These are phyloP conservation scores for Ambrosiella xylebori DNA, from an alignment of 2,329 filamentous ascomycete genomes.

Conservation along the genomic window DNA sequence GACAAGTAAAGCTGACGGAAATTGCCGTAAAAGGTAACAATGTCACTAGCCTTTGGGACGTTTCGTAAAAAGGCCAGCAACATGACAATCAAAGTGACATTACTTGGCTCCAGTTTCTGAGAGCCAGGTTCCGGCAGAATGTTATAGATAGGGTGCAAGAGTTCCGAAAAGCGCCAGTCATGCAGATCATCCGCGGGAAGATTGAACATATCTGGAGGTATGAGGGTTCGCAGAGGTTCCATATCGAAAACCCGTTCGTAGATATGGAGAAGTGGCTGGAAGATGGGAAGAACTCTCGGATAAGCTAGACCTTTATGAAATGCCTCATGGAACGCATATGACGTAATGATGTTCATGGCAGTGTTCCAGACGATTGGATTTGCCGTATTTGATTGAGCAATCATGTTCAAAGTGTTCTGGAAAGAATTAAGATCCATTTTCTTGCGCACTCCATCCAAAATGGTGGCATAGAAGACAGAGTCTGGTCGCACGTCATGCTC, in stretches of 20 bases:
- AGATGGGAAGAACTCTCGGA: slow-evolving; percentile 23
- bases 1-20: slow-evolving; percentile 28
- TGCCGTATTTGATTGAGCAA: slow-evolving; percentile 1
- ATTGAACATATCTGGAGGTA: slow-evolving; percentile 15
- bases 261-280: slow-evolving; percentile 30
- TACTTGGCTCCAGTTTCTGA: slow-evolving; percentile 21
- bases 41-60: slow-evolving; percentile 23
- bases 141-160: slow-evolving; percentile 6
- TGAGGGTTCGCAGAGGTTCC: slow-evolving; percentile 26
- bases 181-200: slow-evolving; percentile 11
- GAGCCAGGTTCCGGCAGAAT: background rate
- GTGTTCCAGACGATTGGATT: slow-evolving; percentile 22
- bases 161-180: slow-evolving; percentile 11
- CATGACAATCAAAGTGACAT: slow-evolving; percentile 29
- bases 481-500: slow-evolving; percentile 45
- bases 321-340: slow-evolving; percentile 26
- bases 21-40: slow-evolving; percentile 29
- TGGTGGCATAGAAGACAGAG: slow-evolving; percentile 45
- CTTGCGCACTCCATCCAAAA: slow-evolving; percentile 54
- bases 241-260: slow-evolving; percentile 33
- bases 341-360: slow-evolving; percentile 32
- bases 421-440: slow-evolving; percentile 36
- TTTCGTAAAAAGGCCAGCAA: slow-evolving; percentile 28
- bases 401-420: slow-evolving; percentile 7
- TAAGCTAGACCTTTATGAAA: slow-evolving; percentile 17